Evolutionary conservation across 192 early-diverging fungal species (phyloP), one percentile per base, ranked within the genome.

Genomic region (Podila epicladia): DNA sequence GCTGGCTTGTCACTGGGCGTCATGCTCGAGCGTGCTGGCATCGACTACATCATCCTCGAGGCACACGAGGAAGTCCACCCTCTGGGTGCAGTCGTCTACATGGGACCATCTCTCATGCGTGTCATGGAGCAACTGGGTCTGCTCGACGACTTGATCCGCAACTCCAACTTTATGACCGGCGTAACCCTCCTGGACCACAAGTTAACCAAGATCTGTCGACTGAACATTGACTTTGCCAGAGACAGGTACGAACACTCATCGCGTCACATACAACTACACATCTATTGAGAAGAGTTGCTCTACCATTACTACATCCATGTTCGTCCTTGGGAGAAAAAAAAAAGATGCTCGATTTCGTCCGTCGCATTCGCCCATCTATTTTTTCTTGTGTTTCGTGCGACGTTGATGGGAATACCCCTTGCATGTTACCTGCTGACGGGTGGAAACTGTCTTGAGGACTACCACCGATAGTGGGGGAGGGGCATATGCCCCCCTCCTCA

Each of bases 1-100:
- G 70, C 62, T 9, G 77, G 77, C 29, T 62, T 80, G 17, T 29
- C 77, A 0, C 41, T 80, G 5, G 77, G 77, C 6, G 77, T 80
- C 1, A 80, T 80, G 77, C 65, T 80, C 24, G 77, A 80, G 49
- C 71, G 77, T 12, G 77, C 77, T 19, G 77, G 77, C 11, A 73
- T 80, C 41, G 77, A 80, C 32, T 80, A 69, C 28, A 11, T 73
- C 20, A 73, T 80, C 62, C 77, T 80, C 12, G 77, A 80, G 58
- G 71, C 77, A 26, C 35, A 37, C 1, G 62, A 48, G 5, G 70
- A 80, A 4, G 31, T 73, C 11, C 71, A 31, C 4, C 67, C 77
- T 0, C 22, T 80, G 19, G 77, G 77, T 4, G 66, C 51, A 11
- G 61, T 69, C 22, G 48, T 80, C 5, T 69, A 65, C 19, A 9